These are phyloP conservation scores for Clitopilus hobsonii DNA, from an alignment of 768 basidiomycete genomes.

Conservation along the genomic window DNA sequence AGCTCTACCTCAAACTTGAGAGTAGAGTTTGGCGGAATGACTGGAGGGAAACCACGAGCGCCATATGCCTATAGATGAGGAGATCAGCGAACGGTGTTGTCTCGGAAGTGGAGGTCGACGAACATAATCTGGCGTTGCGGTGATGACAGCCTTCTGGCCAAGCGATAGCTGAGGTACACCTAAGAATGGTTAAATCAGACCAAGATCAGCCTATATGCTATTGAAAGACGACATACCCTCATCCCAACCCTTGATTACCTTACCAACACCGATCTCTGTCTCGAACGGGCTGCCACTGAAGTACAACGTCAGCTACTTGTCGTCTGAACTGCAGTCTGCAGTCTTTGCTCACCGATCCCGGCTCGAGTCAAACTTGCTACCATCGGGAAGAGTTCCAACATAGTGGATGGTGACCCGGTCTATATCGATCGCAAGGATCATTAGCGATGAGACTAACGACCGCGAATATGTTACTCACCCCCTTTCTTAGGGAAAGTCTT, in stretches of 20 bases:
- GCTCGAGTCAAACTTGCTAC: slow-evolving; percentile 71
- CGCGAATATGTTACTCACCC: slow-evolving; percentile 49
- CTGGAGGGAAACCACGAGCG: slow-evolving; percentile 65
- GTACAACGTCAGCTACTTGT: slow-evolving; percentile 7
- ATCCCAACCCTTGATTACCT: slow-evolving; percentile 90
- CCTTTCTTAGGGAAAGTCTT: slow-evolving; percentile 60
- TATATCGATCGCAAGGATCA: slow-evolving; percentile 24
- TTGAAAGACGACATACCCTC: slow-evolving; percentile 48
- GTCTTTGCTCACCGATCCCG: slow-evolving; percentile 63
- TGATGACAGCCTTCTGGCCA: slow-evolving; percentile 68
- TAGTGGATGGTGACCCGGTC: slow-evolving; percentile 79
- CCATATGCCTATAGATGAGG: slow-evolving; percentile 59
- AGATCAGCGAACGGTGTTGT: not conserved
- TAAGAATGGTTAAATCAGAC: slow-evolving; percentile 17
- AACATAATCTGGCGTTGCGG: slow-evolving; percentile 74
- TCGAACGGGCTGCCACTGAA: slow-evolving; percentile 54
- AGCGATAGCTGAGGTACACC: slow-evolving; percentile 75
- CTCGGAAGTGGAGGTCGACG: slow-evolving; percentile 22
- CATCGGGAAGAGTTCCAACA: slow-evolving; percentile 63
- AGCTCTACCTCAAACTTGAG: slow-evolving; percentile 85
- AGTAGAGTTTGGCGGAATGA: slow-evolving; percentile 73
- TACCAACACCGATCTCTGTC: slow-evolving; percentile 72
- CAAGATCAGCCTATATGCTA: too few species aligned
- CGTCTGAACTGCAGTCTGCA: not conserved
- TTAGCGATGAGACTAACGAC: slow-evolving; percentile 10